Evolutionary conservation across 2,329 filamentous ascomycete species (phyloP), one percentile per base, ranked within the genome.

Genomic region (Cercospora beticola): DNA sequence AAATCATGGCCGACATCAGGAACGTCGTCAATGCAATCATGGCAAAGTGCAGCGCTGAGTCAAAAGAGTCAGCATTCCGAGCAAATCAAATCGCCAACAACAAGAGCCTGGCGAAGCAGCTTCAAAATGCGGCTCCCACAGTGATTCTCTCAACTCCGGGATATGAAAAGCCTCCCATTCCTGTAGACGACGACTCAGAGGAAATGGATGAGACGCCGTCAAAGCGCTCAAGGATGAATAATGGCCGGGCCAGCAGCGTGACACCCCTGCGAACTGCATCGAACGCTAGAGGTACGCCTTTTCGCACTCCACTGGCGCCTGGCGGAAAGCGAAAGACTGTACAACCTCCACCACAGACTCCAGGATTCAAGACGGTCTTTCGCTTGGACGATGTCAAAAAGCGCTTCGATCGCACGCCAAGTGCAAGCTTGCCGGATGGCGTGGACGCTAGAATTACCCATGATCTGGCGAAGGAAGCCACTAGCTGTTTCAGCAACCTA

Each of bases 1-100:
- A 89, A 9, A 84, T 96, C 0, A 85, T 85, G 21, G 84, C 85
- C 1, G 86, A 87, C 10, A 77, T 94, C 0, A 81, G 83, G 12
- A 81, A 81, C 0, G 89, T 94, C 69, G 84, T 86, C 0, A 79
- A 82, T 0, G 76, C 82, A 0, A 82, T 92, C 0, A 82, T 85
- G 4, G 79, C 81, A 0, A 81, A 88, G 0, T 79, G 92, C 5
- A 82, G 85, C 21, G 84, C 88, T 7, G 83, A 85, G 0, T 76
- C 76, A 1, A 74, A 77, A 3, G n/a, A 68, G 76, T 0, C 31
- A 30, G 28, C 30, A 3, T 81, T 87, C 66, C 78, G 81, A 7
- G 82, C 80, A 12, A 68, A 74, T 0, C 86, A 83, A 76, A 76
- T 0, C 69, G 76, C 0, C 0, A 77, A 87, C 0, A 83, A 87